A percentile compares a stretch with the other conserved stretches of the same genome.
phyloP scores from a whole-genome alignment of 2,329 filamentous ascomycete genomes.

The Xylariomycetidae sp. region DNA sequence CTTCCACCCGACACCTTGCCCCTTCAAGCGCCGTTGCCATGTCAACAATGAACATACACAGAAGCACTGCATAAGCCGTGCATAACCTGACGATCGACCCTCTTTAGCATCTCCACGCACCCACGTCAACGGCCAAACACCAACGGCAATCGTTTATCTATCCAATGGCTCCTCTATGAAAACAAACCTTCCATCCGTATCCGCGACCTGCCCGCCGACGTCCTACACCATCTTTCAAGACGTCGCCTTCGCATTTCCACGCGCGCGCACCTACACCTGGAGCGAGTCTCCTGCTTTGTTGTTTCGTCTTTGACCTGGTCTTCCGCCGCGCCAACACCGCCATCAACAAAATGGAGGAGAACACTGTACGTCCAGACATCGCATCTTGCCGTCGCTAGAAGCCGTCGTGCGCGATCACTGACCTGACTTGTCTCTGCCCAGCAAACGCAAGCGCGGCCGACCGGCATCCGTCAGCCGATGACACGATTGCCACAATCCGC shows the following conservation, averaged over 20 bases:
- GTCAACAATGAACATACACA: conserved; percentile 7
- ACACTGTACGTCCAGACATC: conserved; percentile 13
- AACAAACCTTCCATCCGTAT: conserved; percentile 5
- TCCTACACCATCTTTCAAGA: conserved; percentile 6
- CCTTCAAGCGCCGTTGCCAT: conserved; percentile 5
- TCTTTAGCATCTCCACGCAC: background rate
- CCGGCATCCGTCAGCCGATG: conserved; percentile 15
- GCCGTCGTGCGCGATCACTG: no score
- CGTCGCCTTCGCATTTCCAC: conserved; percentile 2
- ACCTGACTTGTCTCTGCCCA: background rate
- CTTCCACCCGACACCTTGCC: background rate
- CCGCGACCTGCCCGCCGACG: conserved; percentile 5
- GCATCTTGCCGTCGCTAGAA: no score
- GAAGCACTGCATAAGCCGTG: conserved; percentile 4
- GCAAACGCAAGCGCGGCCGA: conserved; percentile 10
- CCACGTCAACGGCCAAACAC: no score
- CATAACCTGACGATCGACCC: background rate
- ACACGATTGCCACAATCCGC: conserved; percentile 18
- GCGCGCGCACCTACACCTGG: conserved; percentile 5
- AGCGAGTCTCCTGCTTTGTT: conserved; percentile 7
- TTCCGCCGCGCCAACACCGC: conserved; percentile 4
- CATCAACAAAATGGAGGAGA: conserved; percentile 19
- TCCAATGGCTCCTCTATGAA: conserved; percentile 3
- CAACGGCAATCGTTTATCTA: background rate
- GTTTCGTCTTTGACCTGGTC: conserved; percentile 3